Base-by-base conservation (phyloP, 2,329 filamentous ascomycete species). In the Penicillium sp. region DNA sequence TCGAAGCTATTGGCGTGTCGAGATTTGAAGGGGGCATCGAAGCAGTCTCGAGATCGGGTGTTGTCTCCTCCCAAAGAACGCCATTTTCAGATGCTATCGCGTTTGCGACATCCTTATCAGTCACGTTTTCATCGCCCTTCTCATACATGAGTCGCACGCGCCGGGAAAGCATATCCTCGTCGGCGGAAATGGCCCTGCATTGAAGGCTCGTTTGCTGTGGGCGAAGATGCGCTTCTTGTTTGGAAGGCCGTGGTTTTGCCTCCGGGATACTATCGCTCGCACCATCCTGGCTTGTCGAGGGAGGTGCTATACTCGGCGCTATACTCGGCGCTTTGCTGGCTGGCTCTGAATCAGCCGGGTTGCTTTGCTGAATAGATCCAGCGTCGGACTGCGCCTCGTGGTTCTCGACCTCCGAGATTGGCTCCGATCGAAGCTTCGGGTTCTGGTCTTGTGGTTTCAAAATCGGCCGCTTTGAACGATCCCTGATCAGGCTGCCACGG, bases 61-160 rank as follows among this genome's bases (percentile, higher is more conserved):
- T 63, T 9, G 55, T 57, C 51, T 78, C 75, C 62, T 79, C 76
- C 75, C 76, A 74, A 46, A 76, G 58, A 26, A 74, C 64, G 13
- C 74, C 72, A 63, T 78, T 69, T 37, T 78, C 71, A 54, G 68
- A 54, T 55, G 75, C 69, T 57, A 76, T 64, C 45, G 75, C 64
- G 54, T 69, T 69, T 47, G 71, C 70, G 27, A 78, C 64, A 54
- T 79, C 75, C 3, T 70, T 68, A 52, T 78, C 76, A 8, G 69
- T 72, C 35, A 82, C 81, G 31, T 78, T 79, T 59, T 86, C 84
- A 55, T 86, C 81, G 4, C 85, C 85, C 59, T 82, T 80, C 60
- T 84, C 82, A 67, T 87, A 88, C 84, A 87, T 87, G 60, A 83
- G 77, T 29, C 86, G 79, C 35, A 88, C 84, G 60, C 84, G 84